Conservation (phyloP, 1,284 basidiomycete genomes). For the Puccinia triticina region DNA sequence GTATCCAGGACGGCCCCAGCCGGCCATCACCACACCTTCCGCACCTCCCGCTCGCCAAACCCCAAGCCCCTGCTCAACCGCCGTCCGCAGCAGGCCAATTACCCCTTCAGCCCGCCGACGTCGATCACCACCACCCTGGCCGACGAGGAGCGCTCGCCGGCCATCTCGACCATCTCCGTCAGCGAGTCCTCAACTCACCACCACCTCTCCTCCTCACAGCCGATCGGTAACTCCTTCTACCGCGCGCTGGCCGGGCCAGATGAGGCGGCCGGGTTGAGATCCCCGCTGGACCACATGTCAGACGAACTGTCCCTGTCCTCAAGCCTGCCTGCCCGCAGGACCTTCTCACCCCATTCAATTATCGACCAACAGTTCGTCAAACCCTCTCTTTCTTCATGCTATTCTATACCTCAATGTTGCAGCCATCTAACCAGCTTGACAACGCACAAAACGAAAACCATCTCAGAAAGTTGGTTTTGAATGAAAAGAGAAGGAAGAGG, state of each 20-base stretch:
- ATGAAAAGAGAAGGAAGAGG: slow-evolving; percentile 75
- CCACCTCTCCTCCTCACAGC: slow-evolving; percentile 14
- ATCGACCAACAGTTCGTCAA: slow-evolving; percentile 27
- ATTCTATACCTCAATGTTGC: neutral
- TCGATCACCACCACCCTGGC: slow-evolving; percentile 21
- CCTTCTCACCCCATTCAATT: slow-evolving; percentile 2
- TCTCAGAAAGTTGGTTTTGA: slow-evolving; percentile 62
- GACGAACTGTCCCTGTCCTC: slow-evolving; percentile 2
- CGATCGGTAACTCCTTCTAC: neutral
- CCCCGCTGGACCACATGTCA: neutral
- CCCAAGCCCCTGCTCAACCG: slow-evolving; percentile 17
- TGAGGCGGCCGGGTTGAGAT: neutral
- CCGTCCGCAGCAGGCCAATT: neutral
- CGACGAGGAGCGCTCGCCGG: neutral
- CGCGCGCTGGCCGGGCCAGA: neutral
- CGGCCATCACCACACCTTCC: neutral
- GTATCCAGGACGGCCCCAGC: neutral
- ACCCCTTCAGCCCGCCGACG: slow-evolving; percentile 17
- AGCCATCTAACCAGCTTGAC: neutral
- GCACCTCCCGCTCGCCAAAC: neutral
- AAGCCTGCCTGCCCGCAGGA: slow-evolving; percentile 12
- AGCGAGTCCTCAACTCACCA: neutral
- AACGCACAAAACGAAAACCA: neutral
- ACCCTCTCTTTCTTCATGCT: neutral
- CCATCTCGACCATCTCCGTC: slow-evolving; percentile 21